These are phyloP conservation scores for Didymella pinodella DNA, from an alignment of 2,329 filamentous ascomycete genomes.

Conservation along the genomic window DNA sequence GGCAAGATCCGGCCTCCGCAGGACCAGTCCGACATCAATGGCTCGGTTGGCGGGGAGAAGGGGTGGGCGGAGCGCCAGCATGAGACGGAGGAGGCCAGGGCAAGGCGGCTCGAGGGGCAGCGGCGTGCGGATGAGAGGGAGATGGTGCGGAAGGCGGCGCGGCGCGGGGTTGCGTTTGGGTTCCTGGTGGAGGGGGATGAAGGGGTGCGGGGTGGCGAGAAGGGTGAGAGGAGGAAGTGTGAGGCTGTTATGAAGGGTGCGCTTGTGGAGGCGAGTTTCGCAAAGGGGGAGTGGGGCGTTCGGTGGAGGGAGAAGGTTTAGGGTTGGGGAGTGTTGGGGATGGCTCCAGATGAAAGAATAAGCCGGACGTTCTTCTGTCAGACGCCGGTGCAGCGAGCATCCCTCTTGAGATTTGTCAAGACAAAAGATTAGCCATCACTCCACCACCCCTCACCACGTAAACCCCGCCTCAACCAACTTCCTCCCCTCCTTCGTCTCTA, in stretches of 20 bases:
- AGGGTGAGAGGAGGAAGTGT: conserved; percentile 55
- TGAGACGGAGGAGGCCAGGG: conserved; percentile 61
- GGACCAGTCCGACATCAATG: conserved; percentile 61
- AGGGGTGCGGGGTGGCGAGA: conserved; percentile 18
- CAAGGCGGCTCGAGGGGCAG: conserved; percentile 60
- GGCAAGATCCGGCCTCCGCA: conserved; percentile 53
- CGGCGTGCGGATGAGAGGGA: conserved; percentile 61
- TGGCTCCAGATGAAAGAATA: too few relatives aligned
- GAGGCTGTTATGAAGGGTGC: conserved; percentile 67
- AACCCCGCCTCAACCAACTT: conserved; percentile 32
- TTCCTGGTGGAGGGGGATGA: conserved; percentile 45
- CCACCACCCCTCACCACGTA: conserved; percentile 22
- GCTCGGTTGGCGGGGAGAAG: conserved; percentile 64
- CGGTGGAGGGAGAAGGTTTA: conserved; percentile 60
- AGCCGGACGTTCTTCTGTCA: too few relatives aligned
- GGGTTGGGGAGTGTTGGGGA: too few relatives aligned
- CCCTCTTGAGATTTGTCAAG: too few relatives aligned
- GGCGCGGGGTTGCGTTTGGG: conserved; percentile 66
- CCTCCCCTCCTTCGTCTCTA: conserved; percentile 25
- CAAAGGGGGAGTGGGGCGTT: conserved; percentile 68
- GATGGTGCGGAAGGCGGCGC: conserved; percentile 68
- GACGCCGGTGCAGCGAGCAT: too few relatives aligned
- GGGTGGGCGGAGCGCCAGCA: conserved; percentile 61
- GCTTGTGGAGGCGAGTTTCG: conserved; percentile 67
- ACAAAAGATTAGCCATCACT: too few relatives aligned